phyloP scores from a whole-genome alignment of 768 basidiomycete genomes.

The Suillus decipiens region DNA sequence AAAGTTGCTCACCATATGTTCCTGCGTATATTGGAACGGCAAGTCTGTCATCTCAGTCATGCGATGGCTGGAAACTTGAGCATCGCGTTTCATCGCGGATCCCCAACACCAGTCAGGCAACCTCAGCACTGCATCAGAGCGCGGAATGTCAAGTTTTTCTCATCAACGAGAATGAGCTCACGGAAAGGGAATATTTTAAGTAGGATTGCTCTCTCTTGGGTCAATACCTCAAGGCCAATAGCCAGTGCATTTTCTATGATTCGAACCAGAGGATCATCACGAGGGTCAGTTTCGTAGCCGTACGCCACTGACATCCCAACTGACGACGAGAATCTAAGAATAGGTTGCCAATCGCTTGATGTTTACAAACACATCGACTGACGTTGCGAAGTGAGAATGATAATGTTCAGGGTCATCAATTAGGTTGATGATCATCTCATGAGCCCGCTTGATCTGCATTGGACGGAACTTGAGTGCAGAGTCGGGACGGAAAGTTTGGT shows the following conservation, averaged over 20 bases:
- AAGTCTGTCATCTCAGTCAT: constrained; percentile 2
- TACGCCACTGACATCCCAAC: constrained; percentile 7
- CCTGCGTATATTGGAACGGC: constrained; percentile 9
- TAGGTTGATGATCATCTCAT: constrained; percentile 29
- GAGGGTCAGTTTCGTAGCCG: background rate
- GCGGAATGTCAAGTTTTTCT: background rate
- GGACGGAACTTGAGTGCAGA: constrained; percentile 27
- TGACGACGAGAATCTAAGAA: constrained; percentile 15
- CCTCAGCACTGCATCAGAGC: constrained; percentile 7
- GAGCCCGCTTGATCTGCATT: constrained; percentile 25
- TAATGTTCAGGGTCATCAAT: constrained; percentile 31
- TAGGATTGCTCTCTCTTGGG: constrained; percentile 5
- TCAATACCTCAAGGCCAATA: background rate
- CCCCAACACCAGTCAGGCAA: constrained; percentile 18
- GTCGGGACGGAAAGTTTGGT: constrained; percentile 39
- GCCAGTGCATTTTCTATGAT: background rate
- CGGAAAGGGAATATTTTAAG: constrained; percentile 10
- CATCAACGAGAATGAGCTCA: constrained; percentile 13
- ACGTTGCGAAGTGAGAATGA: constrained; percentile 21
- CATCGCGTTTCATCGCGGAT: constrained; percentile 12
- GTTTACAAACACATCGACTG: constrained; percentile 8
- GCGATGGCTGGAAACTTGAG: background rate
- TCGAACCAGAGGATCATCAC: constrained; percentile 7
- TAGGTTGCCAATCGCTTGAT: background rate
- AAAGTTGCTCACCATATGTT: constrained; percentile 10